phyloP scores from a whole-genome alignment of 257 asterid genomes.

The Thymus mandschuricus region DNA sequence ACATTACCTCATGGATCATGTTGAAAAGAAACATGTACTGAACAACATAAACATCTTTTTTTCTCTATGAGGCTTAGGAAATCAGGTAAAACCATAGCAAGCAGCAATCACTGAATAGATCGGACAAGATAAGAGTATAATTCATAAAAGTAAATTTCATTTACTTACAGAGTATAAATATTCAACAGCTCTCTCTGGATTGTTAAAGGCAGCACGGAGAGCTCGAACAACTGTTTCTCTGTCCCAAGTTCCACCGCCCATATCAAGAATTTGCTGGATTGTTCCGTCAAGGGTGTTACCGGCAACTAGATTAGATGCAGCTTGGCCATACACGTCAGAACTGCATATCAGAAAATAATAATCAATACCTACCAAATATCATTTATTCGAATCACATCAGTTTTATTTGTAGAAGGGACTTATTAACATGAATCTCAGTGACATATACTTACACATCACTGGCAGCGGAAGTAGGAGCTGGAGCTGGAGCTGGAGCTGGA shows the following conservation, averaged over 20 bases:
- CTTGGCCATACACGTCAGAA: constrained; percentile 65
- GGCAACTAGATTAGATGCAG: constrained; percentile 74
- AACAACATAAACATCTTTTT: background rate
- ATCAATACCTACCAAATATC: background rate
- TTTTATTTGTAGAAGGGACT: background rate
- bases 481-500: constrained; percentile 35
- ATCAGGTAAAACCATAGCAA: background rate
- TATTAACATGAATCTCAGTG: constrained; percentile 7
- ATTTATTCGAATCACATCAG: background rate
- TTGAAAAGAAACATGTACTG: background rate
- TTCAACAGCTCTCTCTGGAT: constrained; percentile 92
- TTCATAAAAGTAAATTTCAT: background rate
- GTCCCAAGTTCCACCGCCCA: constrained; percentile 96
- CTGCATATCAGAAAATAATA: constrained; percentile 40
- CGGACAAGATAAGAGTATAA: background rate
- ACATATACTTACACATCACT: constrained; percentile 43
- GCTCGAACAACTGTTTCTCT: constrained; percentile 85
- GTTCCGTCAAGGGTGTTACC: constrained; percentile 73
- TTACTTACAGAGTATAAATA: constrained; percentile 76
- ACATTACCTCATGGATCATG: background rate
- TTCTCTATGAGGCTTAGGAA: background rate
- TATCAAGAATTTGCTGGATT: constrained; percentile 79
- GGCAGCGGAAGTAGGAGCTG: constrained; percentile 39
- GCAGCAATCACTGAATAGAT: background rate
- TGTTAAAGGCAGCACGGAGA: constrained; percentile 84